Evolutionary conservation across 257 asterid genomes (phyloP), one percentile per base, ranked within the genome.

Genomic region (Forsythia suspensa): DNA sequence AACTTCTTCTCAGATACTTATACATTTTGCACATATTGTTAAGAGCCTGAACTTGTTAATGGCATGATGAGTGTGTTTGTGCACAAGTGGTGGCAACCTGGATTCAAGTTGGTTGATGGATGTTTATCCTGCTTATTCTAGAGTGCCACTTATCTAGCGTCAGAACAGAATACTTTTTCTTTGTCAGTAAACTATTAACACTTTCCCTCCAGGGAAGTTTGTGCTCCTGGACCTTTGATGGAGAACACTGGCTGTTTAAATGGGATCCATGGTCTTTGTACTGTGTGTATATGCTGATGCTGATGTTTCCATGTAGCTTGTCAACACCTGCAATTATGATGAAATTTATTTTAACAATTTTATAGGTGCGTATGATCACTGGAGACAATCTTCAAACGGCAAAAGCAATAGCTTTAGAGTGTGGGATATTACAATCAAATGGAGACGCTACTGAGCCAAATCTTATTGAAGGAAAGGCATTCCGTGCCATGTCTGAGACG

Each of bases 331-430:
- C 73, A 55, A 61, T 71, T 67, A 13, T 81, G 68, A 78, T 46
- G 20, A 24, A 18, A 72, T 37, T 73, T 80, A 69, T 46, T 80
- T 77, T 3, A 36, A 67, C 79, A 51, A 80, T 52, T 41, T 16
- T 55, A 21, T 78, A 95, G 99, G 98, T 96, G 7, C 96, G 99
- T 67, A 95, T 95, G 99, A 98, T 93, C 48, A 95, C 99, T 44
- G 99, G 99, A 65, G 99, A 95, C 85, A 91, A 92, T 89, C 88
- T 90, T 77, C 97, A 84, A 85, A 95, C 99, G 42, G 99, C 99
- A 59, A 88, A 70, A 79, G 98, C 99, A 70, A 95, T 95, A 82
- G 99, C 99, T 83, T 80, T 91, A 76, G 99, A 95, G 80, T 95
- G 99, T 78, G 99, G 99, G 76, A 91, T 95, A 77, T 85, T 95